A percentile compares a stretch with the other conserved stretches of the same genome.
Conservation (phyloP, 2,329 filamentous ascomycete species). For the Penicillium sp. region DNA sequence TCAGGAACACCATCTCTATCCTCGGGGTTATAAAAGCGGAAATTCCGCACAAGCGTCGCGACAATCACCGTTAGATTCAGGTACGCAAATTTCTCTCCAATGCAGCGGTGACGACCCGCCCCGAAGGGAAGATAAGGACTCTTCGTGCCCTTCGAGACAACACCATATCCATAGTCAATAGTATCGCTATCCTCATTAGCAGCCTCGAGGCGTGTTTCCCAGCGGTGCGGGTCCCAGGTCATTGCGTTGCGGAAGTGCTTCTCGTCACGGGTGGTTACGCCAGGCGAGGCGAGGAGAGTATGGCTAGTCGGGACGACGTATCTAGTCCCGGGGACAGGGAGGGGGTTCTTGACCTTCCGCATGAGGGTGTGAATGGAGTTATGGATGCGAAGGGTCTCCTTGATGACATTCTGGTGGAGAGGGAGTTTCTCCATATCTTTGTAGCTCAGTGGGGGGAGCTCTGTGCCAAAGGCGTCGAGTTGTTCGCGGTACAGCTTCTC, state of each 20-base stretch:
- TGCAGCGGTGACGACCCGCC: conserved; percentile 72
- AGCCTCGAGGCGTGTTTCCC: conserved; percentile 51
- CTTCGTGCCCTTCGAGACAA: conserved; percentile 63
- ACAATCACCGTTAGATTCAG: conserved; percentile 70
- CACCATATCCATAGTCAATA: conserved; percentile 65
- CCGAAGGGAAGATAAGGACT: conserved; percentile 73
- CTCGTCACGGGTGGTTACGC: conserved; percentile 63
- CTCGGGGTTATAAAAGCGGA: conserved; percentile 63
- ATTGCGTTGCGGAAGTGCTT: conserved; percentile 65
- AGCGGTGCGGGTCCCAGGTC: conserved; percentile 66
- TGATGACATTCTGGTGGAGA: conserved; percentile 67
- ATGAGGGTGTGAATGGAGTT: conserved; percentile 74
- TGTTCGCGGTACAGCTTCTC: conserved; percentile 75
- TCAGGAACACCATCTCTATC: conserved; percentile 61
- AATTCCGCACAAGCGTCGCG: conserved; percentile 63
- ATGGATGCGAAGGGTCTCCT: conserved; percentile 73
- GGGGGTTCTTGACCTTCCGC: conserved; percentile 71
- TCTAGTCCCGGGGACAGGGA: conserved; percentile 58
- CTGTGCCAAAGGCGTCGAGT: conserved; percentile 55
- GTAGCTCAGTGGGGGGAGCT: conserved; percentile 62
- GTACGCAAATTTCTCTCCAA: conserved; percentile 78
- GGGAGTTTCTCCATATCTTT: conserved; percentile 64
- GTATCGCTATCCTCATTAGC: conserved; percentile 56
- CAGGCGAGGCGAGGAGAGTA: conserved; percentile 79
- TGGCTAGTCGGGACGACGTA: conserved; percentile 80